Conservation (phyloP, 352 stramenopile species). For the Phytophthora crassamura region DNA sequence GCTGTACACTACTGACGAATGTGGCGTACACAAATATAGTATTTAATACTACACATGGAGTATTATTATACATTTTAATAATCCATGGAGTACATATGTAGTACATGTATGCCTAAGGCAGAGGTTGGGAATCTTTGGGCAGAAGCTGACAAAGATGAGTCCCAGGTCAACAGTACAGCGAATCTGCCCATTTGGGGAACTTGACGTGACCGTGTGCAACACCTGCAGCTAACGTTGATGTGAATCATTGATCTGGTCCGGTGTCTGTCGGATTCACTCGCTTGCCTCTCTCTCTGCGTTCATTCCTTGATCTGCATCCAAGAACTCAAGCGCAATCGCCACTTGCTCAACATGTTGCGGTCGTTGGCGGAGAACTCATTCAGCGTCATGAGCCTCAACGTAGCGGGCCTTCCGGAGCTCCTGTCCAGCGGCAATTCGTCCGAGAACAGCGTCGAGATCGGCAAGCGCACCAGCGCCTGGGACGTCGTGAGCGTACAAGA, state of each 20-base stretch:
- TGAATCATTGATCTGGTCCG: conserved; percentile 5
- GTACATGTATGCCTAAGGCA: neutral
- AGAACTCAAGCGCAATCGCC: conserved; percentile 10
- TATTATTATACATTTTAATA: no score
- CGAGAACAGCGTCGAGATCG: conserved; percentile 50
- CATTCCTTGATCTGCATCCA: conserved; percentile 15
- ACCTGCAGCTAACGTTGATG: conserved; percentile 15
- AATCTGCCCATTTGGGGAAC: conserved; percentile 11
- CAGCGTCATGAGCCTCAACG: conserved; percentile 54
- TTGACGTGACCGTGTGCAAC: conserved; percentile 14
- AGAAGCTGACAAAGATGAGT: conserved; percentile 27
- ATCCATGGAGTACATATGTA: no score
- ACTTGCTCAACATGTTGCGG: conserved; percentile 32
- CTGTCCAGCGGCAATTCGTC: conserved; percentile 55
- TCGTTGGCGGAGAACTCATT: conserved; percentile 46
- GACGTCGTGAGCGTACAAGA: no score
- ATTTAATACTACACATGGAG: no score
- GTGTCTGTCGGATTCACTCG: neutral
- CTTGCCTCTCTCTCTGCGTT: neutral
- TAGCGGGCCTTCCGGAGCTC: conserved; percentile 50
- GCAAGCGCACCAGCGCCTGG: no score
- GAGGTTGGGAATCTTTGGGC: conserved; percentile 7
- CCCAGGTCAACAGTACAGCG: conserved; percentile 10
- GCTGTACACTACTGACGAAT: no score
- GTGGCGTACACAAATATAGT: no score